phyloP scores from a whole-genome alignment of 352 stramenopile genomes.

The Globisporangium paddicum region DNA sequence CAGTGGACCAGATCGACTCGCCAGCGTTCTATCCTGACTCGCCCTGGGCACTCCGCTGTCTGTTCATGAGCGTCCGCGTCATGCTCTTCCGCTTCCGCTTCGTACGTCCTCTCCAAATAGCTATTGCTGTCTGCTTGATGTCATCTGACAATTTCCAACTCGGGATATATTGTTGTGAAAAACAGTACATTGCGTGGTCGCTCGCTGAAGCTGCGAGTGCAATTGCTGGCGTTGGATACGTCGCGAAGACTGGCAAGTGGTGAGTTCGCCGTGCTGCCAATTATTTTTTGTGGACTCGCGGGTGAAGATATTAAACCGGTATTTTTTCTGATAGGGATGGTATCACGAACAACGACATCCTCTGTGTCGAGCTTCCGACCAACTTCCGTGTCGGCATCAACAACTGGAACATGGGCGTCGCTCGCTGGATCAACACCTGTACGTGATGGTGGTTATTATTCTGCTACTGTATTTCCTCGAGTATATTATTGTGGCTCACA shows the following conservation, averaged over 20 bases:
- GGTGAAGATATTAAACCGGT: background rate
- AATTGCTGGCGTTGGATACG: constrained; percentile 74
- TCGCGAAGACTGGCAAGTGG: constrained; percentile 73
- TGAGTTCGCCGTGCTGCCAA: constrained; percentile 9
- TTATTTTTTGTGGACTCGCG: background rate
- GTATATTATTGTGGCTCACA: background rate
- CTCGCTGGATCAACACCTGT: constrained; percentile 86
- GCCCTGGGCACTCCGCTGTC: constrained; percentile 52
- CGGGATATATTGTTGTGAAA: background rate
- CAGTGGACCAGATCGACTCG: constrained; percentile 77
- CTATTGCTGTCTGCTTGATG: background rate
- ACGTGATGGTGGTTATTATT: constrained; percentile 12
- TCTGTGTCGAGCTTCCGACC: constrained; percentile 82
- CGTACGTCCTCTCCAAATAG: constrained; percentile 29
- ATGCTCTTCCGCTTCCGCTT: constrained; percentile 85
- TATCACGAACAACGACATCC: constrained; percentile 83
- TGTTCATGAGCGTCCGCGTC: constrained; percentile 68
- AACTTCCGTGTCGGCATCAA: constrained; percentile 85
- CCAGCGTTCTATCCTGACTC: constrained; percentile 63
- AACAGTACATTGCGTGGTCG: constrained; percentile 85
- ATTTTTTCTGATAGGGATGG: constrained; percentile 46
- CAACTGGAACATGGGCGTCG: constrained; percentile 88
- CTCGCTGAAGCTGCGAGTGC: constrained; percentile 70
- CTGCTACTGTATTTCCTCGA: background rate
- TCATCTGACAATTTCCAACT: constrained; percentile 4